These are phyloP conservation scores for Epichloe hybrida DNA, from an alignment of 2,329 filamentous ascomycete species.

Conservation along the genomic window DNA sequence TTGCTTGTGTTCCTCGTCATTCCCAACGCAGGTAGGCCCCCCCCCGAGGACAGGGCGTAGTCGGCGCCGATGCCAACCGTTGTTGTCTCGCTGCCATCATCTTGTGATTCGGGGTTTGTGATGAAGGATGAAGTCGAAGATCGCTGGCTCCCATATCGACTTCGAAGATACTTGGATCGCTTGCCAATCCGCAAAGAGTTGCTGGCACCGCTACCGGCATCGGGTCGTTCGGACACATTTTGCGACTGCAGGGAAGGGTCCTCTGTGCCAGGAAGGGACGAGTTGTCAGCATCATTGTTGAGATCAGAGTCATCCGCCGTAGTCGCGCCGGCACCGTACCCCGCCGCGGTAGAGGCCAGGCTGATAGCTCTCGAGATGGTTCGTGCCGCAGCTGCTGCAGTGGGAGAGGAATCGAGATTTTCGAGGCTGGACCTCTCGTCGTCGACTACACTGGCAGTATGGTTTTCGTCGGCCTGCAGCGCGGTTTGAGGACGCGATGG, in stretches of 20 bases:
- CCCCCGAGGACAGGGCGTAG: conserved; percentile 75
- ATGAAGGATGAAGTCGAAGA: conserved; percentile 47
- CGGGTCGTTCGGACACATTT: conserved; percentile 19
- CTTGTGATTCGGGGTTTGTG: conserved; percentile 38
- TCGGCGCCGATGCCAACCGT: conserved; percentile 57
- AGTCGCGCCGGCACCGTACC: conserved; percentile 2
- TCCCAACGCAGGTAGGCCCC: conserved; percentile 51
- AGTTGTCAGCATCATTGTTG: conserved; percentile 14
- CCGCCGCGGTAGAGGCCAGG: conserved; percentile 22
- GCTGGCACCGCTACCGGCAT: conserved; percentile 34
- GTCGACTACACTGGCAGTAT: conserved; percentile 20
- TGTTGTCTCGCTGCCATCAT: conserved; percentile 53
- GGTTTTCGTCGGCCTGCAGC: conserved; percentile 7
- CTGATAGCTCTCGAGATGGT: conserved; percentile 39
- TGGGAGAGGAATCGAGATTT: conserved; percentile 41
- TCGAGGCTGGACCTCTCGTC: conserved; percentile 39
- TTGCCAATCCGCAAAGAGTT: conserved; percentile 28
- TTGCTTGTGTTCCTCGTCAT: conserved; percentile 35
- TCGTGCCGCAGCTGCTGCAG: conserved; percentile 39
- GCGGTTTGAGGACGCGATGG: conserved; percentile 17
- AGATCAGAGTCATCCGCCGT: conserved; percentile 10
- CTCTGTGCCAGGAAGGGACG: conserved; percentile 16
- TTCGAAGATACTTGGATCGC: conserved; percentile 45
- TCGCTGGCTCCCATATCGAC: conserved; percentile 41
- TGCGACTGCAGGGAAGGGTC: conserved; percentile 19